A percentile compares a stretch with the other conserved stretches of the same genome.
These are phyloP conservation scores for Lipomyces japonicus DNA, from an alignment of 805 yeast genomes.

Conservation along the genomic window DNA sequence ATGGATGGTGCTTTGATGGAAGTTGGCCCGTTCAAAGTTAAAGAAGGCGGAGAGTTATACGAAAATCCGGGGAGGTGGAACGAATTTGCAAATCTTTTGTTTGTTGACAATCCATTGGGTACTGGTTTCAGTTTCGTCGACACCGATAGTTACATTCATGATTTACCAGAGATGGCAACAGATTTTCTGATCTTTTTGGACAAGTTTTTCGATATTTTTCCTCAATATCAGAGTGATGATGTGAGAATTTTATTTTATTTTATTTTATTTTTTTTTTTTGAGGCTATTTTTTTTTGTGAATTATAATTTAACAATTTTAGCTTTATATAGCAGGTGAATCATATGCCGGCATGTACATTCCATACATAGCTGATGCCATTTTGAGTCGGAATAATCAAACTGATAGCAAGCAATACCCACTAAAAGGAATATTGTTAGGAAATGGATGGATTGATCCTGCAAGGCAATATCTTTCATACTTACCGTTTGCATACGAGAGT, in stretches of 20 bases:
- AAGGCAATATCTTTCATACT: conserved; percentile 72
- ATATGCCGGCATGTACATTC: conserved; percentile 95
- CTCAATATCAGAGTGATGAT: conserved; percentile 61
- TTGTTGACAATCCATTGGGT: conserved; percentile 92
- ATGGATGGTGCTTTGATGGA: conserved; percentile 97
- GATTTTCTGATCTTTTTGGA: conserved; percentile 65
- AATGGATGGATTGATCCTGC: conserved; percentile 95
- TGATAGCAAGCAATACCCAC: conserved; percentile 19
- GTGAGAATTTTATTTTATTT: background rate
- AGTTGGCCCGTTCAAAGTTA: conserved; percentile 78
- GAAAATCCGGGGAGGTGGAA: conserved; percentile 80
- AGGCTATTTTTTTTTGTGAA: background rate
- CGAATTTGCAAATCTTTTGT: conserved; percentile 69
- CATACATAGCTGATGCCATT: conserved; percentile 71
- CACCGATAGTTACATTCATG: conserved; percentile 40
- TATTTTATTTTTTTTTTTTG: background rate
- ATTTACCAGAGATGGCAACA: conserved; percentile 46
- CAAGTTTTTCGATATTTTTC: conserved; percentile 65
- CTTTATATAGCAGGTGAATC: conserved; percentile 89
- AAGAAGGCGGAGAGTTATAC: conserved; percentile 44
- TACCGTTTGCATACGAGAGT: conserved; percentile 63
- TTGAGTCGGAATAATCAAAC: conserved; percentile 43
- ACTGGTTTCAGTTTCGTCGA: conserved; percentile 79
- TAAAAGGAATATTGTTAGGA: conserved; percentile 73
- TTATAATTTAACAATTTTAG: background rate